Base-by-base conservation (phyloP, 352 stramenopile genomes). In the Pythium vanterpoolii region DNA sequence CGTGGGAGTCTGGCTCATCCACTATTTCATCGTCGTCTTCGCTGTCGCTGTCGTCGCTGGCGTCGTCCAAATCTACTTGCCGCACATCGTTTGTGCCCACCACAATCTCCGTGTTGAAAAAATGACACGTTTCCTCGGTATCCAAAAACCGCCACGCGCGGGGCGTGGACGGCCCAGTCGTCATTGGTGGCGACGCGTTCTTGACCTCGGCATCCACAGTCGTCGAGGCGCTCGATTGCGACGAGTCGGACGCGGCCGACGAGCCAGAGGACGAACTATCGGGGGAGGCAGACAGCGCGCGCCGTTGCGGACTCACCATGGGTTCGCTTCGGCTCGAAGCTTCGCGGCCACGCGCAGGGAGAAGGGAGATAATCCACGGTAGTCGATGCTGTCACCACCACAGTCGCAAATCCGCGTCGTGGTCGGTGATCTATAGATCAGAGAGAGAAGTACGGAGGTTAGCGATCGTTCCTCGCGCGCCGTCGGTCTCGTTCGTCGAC, bases 61-160 rank as follows among this genome's bases (percentile, higher is more conserved):
- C 45, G 36, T 80, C 69, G 16, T 71, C 74, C 19, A 60, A 24
- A 7, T 73, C 53, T 50, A 65, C 21, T 61, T 56, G 58, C 48
- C 68, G 65, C 62, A 87, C 67, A 40, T 82, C 79, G 62, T 89
- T 89, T 5, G 77, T 83, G 58, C 76, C 71, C 30, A 87, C 48
- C 40, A 89, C 79, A 51, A 81, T 72, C 24, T 77, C 68, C 16
- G 74, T 71, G 36, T 80, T 85, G 68, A 87, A 89, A 62, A 86
- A 89, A 52, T 89, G 77, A 40, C 73, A 79, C 13, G 75, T 85
- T 39, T 87, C 79, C 24, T 84, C 71, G 50, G 72, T 78, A 56
- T 86, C 75, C 38, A 89, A 38, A 48, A 77, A 69, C 21, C 57
- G 64, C 56, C 64, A 71, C 23, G 45, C 21, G 21, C 46, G 53